A percentile compares a stretch with the other conserved stretches of the same genome.
These are phyloP conservation scores for Cadophora malorum DNA, from an alignment of 2,329 filamentous ascomycete genomes.

Conservation along the genomic window DNA sequence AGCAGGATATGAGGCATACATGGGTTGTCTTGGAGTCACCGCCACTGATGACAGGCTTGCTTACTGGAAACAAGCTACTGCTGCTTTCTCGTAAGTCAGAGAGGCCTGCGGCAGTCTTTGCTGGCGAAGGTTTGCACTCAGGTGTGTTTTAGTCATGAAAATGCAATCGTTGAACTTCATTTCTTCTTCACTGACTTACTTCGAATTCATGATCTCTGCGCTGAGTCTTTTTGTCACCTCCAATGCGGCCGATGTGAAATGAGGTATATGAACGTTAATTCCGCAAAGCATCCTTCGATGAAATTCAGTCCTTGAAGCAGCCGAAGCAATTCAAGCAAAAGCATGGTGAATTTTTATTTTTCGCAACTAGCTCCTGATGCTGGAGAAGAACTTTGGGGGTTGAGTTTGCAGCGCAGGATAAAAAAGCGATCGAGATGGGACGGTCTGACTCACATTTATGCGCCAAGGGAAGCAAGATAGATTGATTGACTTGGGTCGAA, in stretches of 20 bases:
- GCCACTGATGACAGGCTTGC: conserved; percentile 52
- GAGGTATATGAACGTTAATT: too few species aligned
- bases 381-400: neutral
- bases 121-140: conserved; percentile 20
- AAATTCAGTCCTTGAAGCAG: too few species aligned
- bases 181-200: neutral
- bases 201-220: neutral
- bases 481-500: too few species aligned
- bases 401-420: neutral
- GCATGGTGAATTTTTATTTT: too few species aligned
- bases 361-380: neutral
- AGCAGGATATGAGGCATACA: conserved; percentile 58
- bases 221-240: neutral
- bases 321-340: too few species aligned
- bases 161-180: neutral
- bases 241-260: too few species aligned
- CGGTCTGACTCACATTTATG: too few species aligned
- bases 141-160: conserved; percentile 6
- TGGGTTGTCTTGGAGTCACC: conserved; percentile 60
- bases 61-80: conserved; percentile 57
- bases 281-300: too few species aligned
- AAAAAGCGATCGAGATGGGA: too few species aligned
- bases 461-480: too few species aligned
- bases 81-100: conserved; percentile 44
- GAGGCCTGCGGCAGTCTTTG: conserved; percentile 13